Evolutionary conservation across 164 flowering plant genomes (phyloP), one percentile per base, ranked within the genome.

Genomic region (Nymphaea colorata): DNA sequence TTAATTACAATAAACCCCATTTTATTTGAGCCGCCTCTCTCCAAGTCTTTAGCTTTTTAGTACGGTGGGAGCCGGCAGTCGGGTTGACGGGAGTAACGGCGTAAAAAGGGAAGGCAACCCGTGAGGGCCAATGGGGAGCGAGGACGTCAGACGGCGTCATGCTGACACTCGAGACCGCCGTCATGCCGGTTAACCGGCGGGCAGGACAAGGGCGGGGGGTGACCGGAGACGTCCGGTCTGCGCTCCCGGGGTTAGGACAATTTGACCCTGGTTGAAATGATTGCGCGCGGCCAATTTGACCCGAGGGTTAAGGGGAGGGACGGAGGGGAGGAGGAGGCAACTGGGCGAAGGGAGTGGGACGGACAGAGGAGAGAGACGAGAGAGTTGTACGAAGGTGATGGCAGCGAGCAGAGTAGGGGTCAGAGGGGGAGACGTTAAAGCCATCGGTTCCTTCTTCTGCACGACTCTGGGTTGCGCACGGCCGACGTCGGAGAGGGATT

Each of bases 241-340:
- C 36, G 36, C 36, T 60, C 45, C 59, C 4, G 15, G 14, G 82
- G 81, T 81, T 70, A 77, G 69, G 82, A 76, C 36, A 25, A 62
- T 10, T 73, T 79, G 78, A 85, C 87, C 81, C 69, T 73, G 79
- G 86, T 81, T 84, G 81, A 84, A 78, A 85, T 74, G 68, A 84
- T 82, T 82, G 82, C 74, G 1, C 12, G 57, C 14, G 44, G 59
- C 71, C 63, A 63, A 65, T 72, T 73, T 69, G 71, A 78, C 74
- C 70, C 71, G 64, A 62, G 74, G 75, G 67, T 72, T 69, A 59
- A 73, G 67, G 60, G 3, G 42, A 3, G 42, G 15, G 17, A 41
- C 64, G 53, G 70, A 42, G 67, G 60, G 65, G 69, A 68, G 67
- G 70, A 73, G 72, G 59, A 63, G 55, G 42, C 3, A 17, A 61